Conservation (phyloP, 768 basidiomycete genomes). For the Mycena filopes region DNA sequence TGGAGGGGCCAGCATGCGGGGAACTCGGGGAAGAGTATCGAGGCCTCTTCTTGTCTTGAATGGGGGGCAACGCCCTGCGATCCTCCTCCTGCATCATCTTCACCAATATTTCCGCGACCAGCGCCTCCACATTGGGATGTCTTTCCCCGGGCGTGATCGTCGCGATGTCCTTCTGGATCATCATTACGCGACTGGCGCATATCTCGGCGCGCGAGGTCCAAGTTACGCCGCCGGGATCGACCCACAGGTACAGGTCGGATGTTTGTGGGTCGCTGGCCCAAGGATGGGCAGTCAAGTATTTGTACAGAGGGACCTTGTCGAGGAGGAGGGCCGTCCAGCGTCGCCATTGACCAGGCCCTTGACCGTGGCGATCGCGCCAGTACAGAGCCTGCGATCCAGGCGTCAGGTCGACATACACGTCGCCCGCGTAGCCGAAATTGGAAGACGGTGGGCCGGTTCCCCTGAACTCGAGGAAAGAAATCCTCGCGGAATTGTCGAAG, state of each 20-base stretch:
- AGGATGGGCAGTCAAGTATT: constrained; percentile 28
- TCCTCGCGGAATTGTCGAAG: constrained; percentile 27
- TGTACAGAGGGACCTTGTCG: constrained; percentile 32
- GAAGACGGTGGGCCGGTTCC: constrained; percentile 30
- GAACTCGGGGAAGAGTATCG: constrained; percentile 18
- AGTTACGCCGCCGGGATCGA: constrained; percentile 26
- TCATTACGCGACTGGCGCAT: constrained; percentile 27
- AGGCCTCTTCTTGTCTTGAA: constrained; percentile 17
- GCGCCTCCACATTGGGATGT: constrained; percentile 30
- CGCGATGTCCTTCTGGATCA: constrained; percentile 31
- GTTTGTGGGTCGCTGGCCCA: constrained; percentile 29
- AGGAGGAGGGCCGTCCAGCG: constrained; percentile 29
- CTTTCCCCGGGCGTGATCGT: constrained; percentile 23
- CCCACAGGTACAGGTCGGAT: constrained; percentile 34
- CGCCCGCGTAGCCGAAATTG: constrained; percentile 28
- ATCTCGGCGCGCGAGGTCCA: constrained; percentile 34
- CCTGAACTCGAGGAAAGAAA: constrained; percentile 33
- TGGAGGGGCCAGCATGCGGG: background rate
- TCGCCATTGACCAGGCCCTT: constrained; percentile 25
- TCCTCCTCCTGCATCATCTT: constrained; percentile 32
- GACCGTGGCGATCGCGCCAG: constrained; percentile 32
- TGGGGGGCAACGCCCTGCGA: constrained; percentile 22
- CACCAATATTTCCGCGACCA: constrained; percentile 28
- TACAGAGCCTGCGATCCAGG: constrained; percentile 28
- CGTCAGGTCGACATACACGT: constrained; percentile 31